phyloP scores from a whole-genome alignment of 495 filamentous ascomycete genomes.

The Penicillium goetzii region DNA sequence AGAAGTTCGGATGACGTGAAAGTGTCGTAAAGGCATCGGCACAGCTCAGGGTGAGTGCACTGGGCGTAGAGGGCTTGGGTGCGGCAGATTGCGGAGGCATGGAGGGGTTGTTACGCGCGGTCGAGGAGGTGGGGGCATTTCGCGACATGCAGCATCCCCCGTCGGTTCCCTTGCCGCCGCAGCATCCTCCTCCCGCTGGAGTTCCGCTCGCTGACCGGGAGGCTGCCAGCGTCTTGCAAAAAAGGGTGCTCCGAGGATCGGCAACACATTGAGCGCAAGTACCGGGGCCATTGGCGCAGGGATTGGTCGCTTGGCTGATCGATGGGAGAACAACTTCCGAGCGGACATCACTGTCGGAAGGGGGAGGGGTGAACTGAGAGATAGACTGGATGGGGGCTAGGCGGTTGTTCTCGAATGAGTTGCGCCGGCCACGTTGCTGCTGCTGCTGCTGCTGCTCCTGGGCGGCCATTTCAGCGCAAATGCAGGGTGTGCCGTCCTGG shows the following conservation, averaged over 20 bases:
- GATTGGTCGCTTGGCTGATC: slow-evolving; percentile 49
- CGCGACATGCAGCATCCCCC: slow-evolving; percentile 58
- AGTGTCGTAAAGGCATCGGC: slow-evolving; percentile 84
- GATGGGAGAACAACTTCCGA: slow-evolving; percentile 48
- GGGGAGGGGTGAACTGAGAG: slow-evolving; percentile 69
- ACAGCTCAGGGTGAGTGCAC: slow-evolving; percentile 58
- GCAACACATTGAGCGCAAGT: slow-evolving; percentile 78
- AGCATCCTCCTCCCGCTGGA: slow-evolving; percentile 52
- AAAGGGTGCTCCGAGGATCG: slow-evolving; percentile 79
- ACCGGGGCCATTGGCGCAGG: slow-evolving; percentile 74
- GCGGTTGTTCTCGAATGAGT: slow-evolving; percentile 47
- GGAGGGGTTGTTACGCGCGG: slow-evolving; percentile 34
- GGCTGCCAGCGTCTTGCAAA: slow-evolving; percentile 83
- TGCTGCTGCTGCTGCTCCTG: slow-evolving; percentile 51
- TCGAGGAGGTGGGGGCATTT: slow-evolving; percentile 33
- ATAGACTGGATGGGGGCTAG: slow-evolving; percentile 54
- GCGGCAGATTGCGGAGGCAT: slow-evolving; percentile 31
- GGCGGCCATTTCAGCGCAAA: slow-evolving; percentile 75
- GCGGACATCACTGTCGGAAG: slow-evolving; percentile 66
- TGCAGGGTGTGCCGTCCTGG: slow-evolving; percentile 78
- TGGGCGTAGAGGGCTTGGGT: slow-evolving; percentile 35
- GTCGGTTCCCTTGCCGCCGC: slow-evolving; percentile 51
- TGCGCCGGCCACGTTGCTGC: slow-evolving; percentile 39
- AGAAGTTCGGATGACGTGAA: slow-evolving; percentile 78
- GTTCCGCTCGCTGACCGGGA: slow-evolving; percentile 54